Evolutionary conservation across 148 eudicot genomes (phyloP), one percentile per base, ranked within the genome.

Genomic region (Rheum nobile): DNA sequence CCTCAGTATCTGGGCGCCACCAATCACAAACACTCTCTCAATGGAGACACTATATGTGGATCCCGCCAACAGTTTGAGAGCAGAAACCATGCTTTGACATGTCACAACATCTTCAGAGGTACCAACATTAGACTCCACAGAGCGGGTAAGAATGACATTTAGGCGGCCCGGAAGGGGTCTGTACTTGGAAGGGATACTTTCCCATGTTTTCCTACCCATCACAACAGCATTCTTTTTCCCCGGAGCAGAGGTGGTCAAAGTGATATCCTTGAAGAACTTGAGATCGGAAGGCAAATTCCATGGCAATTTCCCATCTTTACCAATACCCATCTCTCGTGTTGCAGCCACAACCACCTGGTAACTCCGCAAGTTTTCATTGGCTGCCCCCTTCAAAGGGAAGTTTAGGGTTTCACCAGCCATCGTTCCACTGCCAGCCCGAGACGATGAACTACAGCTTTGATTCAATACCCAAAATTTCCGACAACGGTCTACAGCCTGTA

Each of bases 191-290:
- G 97, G 97, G 65, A 95, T 87, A 74, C 96, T 87, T 78, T 95
- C 99, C 99, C 99, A 95, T 37, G 99, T 95, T 84, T 95, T 95
- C 77, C 99, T 91, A 21, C 97, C 99, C 99, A 95, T 95, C 29
- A 95, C 75, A 42, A 92, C 91, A 29, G 97, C 99, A 84, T 95
- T 95, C 82, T 79, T 91, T 76, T 88, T 95, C 41, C 71, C 81
- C 39, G 92, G 87, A 74, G 87, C 91, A 39, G 86, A 81, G 39
- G 97, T 88, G 13, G 77, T 81, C 73, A 76, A 5, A 38, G 99
- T 95, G 55, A 95, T 74, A 76, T 92, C 90, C 82, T 90, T 91
- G 81, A 95, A 91, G 78, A 86, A 84, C 71, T 91, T 90, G 48
- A 91, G 86, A 73, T 95, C 97, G 55, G 89, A 81, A 2, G 97